Conservation (phyloP, 176 grass and related monocot species). For the Thinopyrum elongatum region DNA sequence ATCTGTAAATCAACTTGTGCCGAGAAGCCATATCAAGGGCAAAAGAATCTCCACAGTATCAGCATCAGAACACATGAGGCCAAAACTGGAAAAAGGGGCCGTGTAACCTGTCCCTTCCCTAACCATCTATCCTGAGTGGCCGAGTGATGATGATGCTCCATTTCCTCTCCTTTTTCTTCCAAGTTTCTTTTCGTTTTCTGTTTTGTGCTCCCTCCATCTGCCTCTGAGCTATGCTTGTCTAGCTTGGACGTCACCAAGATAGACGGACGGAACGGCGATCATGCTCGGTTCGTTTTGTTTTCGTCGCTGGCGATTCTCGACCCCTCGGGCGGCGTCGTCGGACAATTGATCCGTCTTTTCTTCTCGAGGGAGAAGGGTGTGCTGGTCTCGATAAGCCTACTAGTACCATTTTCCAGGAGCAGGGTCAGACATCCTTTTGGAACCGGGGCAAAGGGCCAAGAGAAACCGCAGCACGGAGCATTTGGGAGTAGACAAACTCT, state of each 20-base stretch:
- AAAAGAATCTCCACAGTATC: conserved; percentile 9
- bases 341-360: conserved; percentile 1
- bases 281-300: conserved; percentile 18
- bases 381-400: not conserved
- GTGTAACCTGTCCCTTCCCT: conserved; percentile 7
- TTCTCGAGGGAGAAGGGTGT: not conserved
- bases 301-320: not conserved
- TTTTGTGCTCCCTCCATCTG: not conserved
- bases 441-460: not conserved
- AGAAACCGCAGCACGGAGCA: not conserved
- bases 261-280: conserved; percentile 23
- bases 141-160: conserved; percentile 10
- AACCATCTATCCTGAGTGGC: conserved; percentile 1
- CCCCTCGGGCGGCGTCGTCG: not conserved
- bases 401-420: not conserved
- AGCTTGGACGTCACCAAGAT: conserved; percentile 32
- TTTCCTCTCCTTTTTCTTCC: not conserved
- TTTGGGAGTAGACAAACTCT: not conserved
- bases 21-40: not conserved
- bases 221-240: conserved; percentile 11
- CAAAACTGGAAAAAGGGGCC: conserved; percentile 24
- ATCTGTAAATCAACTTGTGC: not conserved
- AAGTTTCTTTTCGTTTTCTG: not conserved
- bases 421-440: not conserved
- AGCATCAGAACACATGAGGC: not conserved